phyloP scores from a whole-genome alignment of 768 basidiomycete genomes.

The Termitomyces eurrhizus region DNA sequence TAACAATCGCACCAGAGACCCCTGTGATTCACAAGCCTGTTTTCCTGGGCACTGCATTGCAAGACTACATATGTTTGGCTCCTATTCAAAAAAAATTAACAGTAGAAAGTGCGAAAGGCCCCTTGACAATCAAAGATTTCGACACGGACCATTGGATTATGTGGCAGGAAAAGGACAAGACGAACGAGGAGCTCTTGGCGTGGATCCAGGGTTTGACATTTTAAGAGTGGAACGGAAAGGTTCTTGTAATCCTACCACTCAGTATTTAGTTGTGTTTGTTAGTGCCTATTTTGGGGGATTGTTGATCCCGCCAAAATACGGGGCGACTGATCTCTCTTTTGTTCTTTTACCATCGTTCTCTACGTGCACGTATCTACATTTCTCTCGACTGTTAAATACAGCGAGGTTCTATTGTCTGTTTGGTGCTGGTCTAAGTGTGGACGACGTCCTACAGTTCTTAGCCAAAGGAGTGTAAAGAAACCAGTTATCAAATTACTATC shows the following conservation, averaged over 20 bases:
- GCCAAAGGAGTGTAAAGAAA: neutral
- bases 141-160: constrained; percentile 17
- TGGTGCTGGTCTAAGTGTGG: no score
- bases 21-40: constrained; percentile 28
- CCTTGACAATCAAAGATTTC: constrained; percentile 23
- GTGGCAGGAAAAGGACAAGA: constrained; percentile 14
- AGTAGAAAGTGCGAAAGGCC: constrained; percentile 19
- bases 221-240: neutral
- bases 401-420: no score
- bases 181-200: constrained; percentile 14
- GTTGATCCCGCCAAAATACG: no score
- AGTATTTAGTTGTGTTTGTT: no score
- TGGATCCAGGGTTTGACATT: constrained; percentile 10
- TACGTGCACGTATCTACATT: no score
- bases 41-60: constrained; percentile 28
- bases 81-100: constrained; percentile 10
- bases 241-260: no score
- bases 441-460: no score
- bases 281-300: no score
- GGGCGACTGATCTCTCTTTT: no score
- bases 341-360: no score
- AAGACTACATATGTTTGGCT: constrained; percentile 28
- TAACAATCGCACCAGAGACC: constrained; percentile 14
- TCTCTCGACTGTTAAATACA: no score
- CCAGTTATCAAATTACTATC: neutral